Percentiles rank a stretch among this genome's conserved stretches.
These are phyloP conservation scores for Suillus brevipes DNA, from an alignment of 768 basidiomycete genomes.

Conservation along the genomic window DNA sequence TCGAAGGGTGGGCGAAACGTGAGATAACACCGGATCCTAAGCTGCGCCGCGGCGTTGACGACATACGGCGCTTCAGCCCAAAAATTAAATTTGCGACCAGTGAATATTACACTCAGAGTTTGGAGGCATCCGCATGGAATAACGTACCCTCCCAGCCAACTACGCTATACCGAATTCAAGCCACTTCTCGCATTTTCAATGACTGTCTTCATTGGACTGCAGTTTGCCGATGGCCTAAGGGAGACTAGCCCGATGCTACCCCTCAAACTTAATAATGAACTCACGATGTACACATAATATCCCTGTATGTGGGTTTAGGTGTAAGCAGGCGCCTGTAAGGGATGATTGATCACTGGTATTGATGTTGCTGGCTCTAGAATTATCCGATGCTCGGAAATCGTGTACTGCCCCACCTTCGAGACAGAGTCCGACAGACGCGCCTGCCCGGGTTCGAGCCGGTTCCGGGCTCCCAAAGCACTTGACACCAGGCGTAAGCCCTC, in stretches of 20 bases:
- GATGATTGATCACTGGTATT: not conserved
- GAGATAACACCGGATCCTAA: not conserved
- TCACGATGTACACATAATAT: not conserved
- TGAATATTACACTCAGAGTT: too few species aligned
- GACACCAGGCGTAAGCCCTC: not conserved
- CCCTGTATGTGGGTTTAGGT: not conserved
- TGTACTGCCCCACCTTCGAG: not conserved
- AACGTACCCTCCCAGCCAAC: not conserved
- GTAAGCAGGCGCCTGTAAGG: not conserved
- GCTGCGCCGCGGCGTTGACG: too few species aligned
- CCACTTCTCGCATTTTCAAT: not conserved
- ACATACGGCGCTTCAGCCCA: not conserved
- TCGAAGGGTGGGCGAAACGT: not conserved
- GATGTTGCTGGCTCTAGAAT: not conserved
- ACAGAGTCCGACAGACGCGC: not conserved
- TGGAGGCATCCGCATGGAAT: not conserved
- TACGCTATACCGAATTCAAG: not conserved
- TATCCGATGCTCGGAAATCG: not conserved
- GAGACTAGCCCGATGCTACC: not conserved
- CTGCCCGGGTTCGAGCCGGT: not conserved
- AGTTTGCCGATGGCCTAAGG: not conserved
- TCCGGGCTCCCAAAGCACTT: not conserved
- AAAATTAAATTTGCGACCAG: not conserved
- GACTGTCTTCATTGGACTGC: not conserved
- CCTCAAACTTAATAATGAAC: not conserved